A percentile compares a stretch with the other conserved stretches of the same genome.
Conservation (phyloP, 306 rosid species). For the Acacia melanoxylon region DNA sequence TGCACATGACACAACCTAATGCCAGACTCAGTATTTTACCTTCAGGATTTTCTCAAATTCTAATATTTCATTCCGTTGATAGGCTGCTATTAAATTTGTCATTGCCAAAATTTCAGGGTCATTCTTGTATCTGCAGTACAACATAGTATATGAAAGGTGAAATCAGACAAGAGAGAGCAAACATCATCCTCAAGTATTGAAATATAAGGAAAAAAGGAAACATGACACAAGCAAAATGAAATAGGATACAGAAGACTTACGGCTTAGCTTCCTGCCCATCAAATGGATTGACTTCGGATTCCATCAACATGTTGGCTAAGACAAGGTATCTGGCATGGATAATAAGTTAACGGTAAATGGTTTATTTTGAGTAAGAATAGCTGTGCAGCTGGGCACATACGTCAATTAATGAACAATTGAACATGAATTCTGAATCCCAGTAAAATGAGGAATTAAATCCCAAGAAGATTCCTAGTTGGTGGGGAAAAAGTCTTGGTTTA, state of each 20-base stretch:
- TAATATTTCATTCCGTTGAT: conserved; percentile 93
- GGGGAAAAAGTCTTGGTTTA: background rate
- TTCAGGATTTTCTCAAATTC: conserved; percentile 96
- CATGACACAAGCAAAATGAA: background rate
- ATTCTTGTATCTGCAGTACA: conserved; percentile 76
- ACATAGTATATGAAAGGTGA: conserved; percentile 25
- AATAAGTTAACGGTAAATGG: conserved; percentile 14
- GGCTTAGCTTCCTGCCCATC: conserved; percentile 75
- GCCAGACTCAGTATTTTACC: conserved; percentile 43
- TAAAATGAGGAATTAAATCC: conserved; percentile 20
- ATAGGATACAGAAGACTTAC: conserved; percentile 40
- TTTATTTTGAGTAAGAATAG: background rate
- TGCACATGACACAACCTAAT: conserved; percentile 12
- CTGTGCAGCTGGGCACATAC: background rate
- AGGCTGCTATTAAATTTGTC: conserved; percentile 98
- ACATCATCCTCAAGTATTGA: conserved; percentile 7
- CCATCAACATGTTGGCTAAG: conserved; percentile 83
- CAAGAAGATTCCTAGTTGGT: background rate
- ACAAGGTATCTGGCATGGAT: conserved; percentile 69
- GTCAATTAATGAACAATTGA: background rate
- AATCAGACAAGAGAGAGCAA: conserved; percentile 2
- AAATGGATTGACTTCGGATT: conserved; percentile 67
- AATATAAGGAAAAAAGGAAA: background rate
- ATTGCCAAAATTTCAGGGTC: conserved; percentile 98
- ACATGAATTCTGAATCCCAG: conserved; percentile 13